Evolutionary conservation across 495 filamentous ascomycete species (phyloP).

Genomic region (Mytilinidion resinicola): DNA sequence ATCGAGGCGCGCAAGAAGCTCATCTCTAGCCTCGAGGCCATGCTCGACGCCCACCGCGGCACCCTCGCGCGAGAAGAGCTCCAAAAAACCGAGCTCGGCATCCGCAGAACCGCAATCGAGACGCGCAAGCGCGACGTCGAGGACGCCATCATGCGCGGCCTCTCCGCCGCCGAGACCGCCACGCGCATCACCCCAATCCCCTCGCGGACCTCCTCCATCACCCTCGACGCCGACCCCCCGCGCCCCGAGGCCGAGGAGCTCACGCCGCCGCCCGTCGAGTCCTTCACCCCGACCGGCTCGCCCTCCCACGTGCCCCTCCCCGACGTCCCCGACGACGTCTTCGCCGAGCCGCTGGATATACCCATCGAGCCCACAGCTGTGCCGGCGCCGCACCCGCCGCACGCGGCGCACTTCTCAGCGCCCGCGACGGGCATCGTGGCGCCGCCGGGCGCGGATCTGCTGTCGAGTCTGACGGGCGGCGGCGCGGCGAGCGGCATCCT

Average conservation of each 20-base stretch:
- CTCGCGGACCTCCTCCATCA: constrained; percentile 3
- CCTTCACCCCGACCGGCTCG: constrained; percentile 26
- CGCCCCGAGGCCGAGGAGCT: constrained; percentile 22
- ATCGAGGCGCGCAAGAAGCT: constrained; percentile 79
- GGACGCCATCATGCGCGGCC: constrained; percentile 74
- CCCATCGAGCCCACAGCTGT: constrained; percentile 14
- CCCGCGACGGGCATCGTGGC: not conserved
- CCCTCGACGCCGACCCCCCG: not conserved
- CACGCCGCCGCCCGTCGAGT: constrained; percentile 28
- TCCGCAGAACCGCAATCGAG: constrained; percentile 61
- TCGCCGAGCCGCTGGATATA: not conserved
- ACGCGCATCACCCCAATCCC: constrained; percentile 4
- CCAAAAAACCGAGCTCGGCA: constrained; percentile 51
- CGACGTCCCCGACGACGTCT: constrained; percentile 17
- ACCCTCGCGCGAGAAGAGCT: constrained; percentile 62
- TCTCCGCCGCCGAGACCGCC: constrained; percentile 43
- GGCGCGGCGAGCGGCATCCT: not conserved
- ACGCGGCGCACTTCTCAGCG: not conserved
- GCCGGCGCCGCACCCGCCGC: not conserved
- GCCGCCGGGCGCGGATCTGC: constrained; percentile 11
- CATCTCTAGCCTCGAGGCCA: constrained; percentile 72
- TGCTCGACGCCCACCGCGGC: constrained; percentile 67
- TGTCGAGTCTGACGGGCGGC: constrained; percentile 8
- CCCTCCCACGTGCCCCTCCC: not conserved
- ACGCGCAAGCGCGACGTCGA: constrained; percentile 79